phyloP scores from a whole-genome alignment of 169 alveolate species.

The Toxoplasma gondii region DNA sequence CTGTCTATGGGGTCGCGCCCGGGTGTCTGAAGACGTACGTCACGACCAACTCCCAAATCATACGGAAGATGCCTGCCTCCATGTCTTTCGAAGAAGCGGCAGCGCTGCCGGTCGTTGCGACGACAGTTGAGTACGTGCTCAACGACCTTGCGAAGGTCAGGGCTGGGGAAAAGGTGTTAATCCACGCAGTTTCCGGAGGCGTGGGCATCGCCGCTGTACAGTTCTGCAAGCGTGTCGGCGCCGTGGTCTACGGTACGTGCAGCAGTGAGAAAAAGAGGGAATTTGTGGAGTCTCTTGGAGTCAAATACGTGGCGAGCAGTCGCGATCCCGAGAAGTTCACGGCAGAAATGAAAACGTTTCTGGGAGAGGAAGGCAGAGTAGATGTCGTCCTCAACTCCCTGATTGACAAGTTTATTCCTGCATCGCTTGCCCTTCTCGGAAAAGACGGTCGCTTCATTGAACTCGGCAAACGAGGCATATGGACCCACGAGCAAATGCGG shows the following conservation, averaged over 20 bases:
- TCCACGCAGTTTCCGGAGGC: conserved; percentile 80
- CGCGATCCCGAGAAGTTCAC: conserved; percentile 71
- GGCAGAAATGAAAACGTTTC: conserved; percentile 57
- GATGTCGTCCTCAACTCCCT: conserved; percentile 77
- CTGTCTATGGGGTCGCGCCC: conserved; percentile 77
- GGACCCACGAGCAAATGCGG: conserved; percentile 67
- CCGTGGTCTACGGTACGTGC: conserved; percentile 75
- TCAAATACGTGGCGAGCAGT: conserved; percentile 70
- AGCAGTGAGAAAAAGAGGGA: conserved; percentile 73
- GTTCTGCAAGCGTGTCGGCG: conserved; percentile 75
- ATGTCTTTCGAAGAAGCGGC: conserved; percentile 75
- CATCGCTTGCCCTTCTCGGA: conserved; percentile 68
- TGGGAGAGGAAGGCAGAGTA: conserved; percentile 50
- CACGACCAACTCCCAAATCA: conserved; percentile 64
- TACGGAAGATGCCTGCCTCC: conserved; percentile 67
- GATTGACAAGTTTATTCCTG: conserved; percentile 66
- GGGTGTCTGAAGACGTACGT: conserved; percentile 76
- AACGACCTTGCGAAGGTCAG: conserved; percentile 76
- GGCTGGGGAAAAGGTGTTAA: conserved; percentile 70
- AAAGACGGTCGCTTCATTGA: conserved; percentile 77
- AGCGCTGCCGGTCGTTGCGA: conserved; percentile 75
- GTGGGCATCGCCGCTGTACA: conserved; percentile 78
- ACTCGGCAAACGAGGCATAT: conserved; percentile 76
- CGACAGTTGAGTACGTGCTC: conserved; percentile 74
- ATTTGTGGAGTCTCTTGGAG: conserved; percentile 67